Percentiles rank a stretch among this genome's conserved stretches.
phyloP scores from a whole-genome alignment of 768 basidiomycete species.

The Rickenella mellea region DNA sequence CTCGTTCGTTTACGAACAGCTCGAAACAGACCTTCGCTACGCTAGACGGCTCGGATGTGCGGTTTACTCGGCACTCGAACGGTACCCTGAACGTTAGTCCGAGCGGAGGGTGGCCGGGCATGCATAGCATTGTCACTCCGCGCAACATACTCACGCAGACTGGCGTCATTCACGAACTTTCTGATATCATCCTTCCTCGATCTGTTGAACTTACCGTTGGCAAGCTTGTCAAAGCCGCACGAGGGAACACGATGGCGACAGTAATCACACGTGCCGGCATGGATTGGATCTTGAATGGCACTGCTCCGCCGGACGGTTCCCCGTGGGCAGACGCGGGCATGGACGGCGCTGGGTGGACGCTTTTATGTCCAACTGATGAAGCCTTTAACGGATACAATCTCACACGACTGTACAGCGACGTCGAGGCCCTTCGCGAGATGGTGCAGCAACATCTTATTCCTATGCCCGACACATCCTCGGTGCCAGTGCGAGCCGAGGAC shows the following conservation, averaged over 20 bases:
- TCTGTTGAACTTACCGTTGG: constrained; percentile 77
- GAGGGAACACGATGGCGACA: constrained; percentile 81
- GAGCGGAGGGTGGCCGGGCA: constrained; percentile 73
- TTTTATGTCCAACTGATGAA: constrained; percentile 86
- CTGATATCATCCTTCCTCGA: constrained; percentile 79
- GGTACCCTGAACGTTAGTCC: constrained; percentile 38
- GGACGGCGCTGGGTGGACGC: constrained; percentile 63
- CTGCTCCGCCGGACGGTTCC: constrained; percentile 61
- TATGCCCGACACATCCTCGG: constrained; percentile 18
- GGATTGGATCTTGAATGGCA: constrained; percentile 87
- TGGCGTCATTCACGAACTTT: constrained; percentile 85
- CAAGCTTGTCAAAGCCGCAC: constrained; percentile 86
- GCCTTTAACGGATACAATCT: constrained; percentile 86
- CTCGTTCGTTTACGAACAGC: constrained; percentile 47
- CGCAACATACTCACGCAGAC: constrained; percentile 73
- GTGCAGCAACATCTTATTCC: constrained; percentile 75
- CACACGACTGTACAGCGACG: constrained; percentile 55
- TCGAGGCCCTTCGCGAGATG: constrained; percentile 41
- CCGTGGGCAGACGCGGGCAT: constrained; percentile 46
- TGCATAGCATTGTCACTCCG: constrained; percentile 50
- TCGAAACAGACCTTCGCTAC: constrained; percentile 70
- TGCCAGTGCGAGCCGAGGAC: constrained; percentile 8
- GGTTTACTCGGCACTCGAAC: constrained; percentile 48
- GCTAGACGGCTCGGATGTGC: constrained; percentile 77
- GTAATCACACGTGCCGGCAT: constrained; percentile 78